phyloP scores from a whole-genome alignment of 352 stramenopile species.

The Phytophthora quininea region DNA sequence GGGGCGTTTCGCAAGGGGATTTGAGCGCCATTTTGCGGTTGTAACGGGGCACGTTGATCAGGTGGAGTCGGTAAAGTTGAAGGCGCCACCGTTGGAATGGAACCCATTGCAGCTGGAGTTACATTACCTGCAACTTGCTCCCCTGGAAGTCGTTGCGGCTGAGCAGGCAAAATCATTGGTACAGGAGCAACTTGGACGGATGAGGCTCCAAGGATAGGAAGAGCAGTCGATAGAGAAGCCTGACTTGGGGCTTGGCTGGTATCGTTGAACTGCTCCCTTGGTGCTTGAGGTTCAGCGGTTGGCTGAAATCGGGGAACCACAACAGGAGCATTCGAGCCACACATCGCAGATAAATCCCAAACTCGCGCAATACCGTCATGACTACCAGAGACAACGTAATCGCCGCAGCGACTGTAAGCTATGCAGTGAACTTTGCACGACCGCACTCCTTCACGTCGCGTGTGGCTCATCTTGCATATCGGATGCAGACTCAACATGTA shows the following conservation, averaged over 20 bases:
- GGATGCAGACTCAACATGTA: constrained; percentile 86
- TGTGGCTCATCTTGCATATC: constrained; percentile 79
- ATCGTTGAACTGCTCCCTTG: constrained; percentile 1
- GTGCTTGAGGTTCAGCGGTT: constrained; percentile 44
- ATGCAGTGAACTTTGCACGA: constrained; percentile 81
- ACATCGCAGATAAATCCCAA: constrained; percentile 84
- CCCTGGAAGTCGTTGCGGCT: constrained; percentile 8
- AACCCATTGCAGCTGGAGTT: constrained; percentile 1
- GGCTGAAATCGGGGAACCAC: constrained; percentile 61
- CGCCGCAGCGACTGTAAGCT: constrained; percentile 81
- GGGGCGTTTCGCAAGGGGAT: constrained; percentile 24
- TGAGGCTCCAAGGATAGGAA: too few species aligned
- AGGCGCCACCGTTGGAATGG: constrained; percentile 12
- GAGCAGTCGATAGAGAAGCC: not conserved
- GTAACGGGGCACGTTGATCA: constrained; percentile 12
- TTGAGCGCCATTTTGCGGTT: constrained; percentile 8
- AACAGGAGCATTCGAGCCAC: constrained; percentile 45
- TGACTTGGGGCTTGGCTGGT: constrained; percentile 5
- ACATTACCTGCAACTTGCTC: not conserved
- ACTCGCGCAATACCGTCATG: constrained; percentile 93
- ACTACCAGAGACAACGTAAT: constrained; percentile 91
- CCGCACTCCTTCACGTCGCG: constrained; percentile 49
- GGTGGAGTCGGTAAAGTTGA: constrained; percentile 7
- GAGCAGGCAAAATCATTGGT: not conserved
- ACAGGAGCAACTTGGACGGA: not conserved